Conservation (phyloP, 2,329 filamentous ascomycete genomes). For the Talaromyces sp. region DNA sequence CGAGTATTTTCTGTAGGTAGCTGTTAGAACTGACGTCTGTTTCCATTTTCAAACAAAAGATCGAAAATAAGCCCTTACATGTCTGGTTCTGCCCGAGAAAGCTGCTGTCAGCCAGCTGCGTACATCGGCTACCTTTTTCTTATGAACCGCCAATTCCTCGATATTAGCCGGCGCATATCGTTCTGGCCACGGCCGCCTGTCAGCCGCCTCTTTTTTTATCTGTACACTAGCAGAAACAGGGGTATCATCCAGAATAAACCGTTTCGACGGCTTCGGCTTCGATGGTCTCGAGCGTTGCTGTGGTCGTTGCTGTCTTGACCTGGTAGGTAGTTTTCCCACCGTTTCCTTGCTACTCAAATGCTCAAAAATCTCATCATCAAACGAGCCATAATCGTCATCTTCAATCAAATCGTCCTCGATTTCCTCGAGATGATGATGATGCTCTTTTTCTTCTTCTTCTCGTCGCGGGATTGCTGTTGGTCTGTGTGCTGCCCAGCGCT, state of each 20-base stretch:
- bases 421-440: slow-evolving; percentile 12
- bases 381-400: slow-evolving; percentile 27
- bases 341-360: slow-evolving; percentile 13
- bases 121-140: slow-evolving; percentile 86
- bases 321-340: neutral
- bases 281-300: slow-evolving; percentile 17
- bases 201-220: slow-evolving; percentile 36
- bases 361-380: slow-evolving; percentile 23
- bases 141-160: slow-evolving; percentile 87
- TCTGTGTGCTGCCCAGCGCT: slow-evolving; percentile 31
- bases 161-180: slow-evolving; percentile 69
- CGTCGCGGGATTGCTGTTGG: slow-evolving; percentile 5
- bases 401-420: slow-evolving; percentile 34
- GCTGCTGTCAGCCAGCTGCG: slow-evolving; percentile 74
- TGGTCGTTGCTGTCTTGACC: neutral
- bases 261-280: neutral
- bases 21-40: slow-evolving; percentile 2
- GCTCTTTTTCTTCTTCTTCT: neutral
- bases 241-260: slow-evolving; percentile 1
- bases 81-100: slow-evolving; percentile 49
- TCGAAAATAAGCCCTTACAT: slow-evolving; percentile 22
- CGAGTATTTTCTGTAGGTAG: slow-evolving; percentile 59
- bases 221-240: neutral
- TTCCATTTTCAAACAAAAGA: neutral
- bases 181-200: slow-evolving; percentile 78